Base-by-base conservation (phyloP, 225 moss, liverwort and hornwort genomes). In the Pleurozium schreberi region DNA sequence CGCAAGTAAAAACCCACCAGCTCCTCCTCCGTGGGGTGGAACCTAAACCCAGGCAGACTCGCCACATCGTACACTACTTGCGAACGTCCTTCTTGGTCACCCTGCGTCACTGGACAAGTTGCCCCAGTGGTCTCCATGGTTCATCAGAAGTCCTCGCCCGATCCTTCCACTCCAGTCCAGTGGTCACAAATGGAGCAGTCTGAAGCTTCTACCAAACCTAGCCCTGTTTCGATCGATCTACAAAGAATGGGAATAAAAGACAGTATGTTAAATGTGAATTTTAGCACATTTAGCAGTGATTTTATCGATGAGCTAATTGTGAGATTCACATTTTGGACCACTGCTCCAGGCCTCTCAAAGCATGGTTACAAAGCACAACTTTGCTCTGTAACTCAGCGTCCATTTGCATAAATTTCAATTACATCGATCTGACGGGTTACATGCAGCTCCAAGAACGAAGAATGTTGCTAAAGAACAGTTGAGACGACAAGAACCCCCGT, bases 21-120 rank as follows among this genome's bases (percentile, higher is more conserved):
- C 87, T 90, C 92, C 81, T 90, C 92, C 73, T 92, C 92, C 28
- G 90, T 92, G 59, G 92, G 92, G 22, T 92, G 90, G 75, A 92
- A 92, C 45, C 92, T 86, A 43, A 92, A 92, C 83, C 90, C 92
- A 38, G 90, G 89, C 88, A 92, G 81, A 69, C 90, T 92, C 50
- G 92, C 92, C 75, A 90, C 85, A 74, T 92, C 85, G 67, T 88
- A 83, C 40, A 81, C 70, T 23, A 42, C 40, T 40, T 57, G 31
- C 84, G 70, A 70, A 52, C 34, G 45, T 34, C 63, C 31, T 47
- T 61, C 74, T 34, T 11, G 67, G 73, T 67, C 78, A 81, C 31
- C 67, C 30, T 75, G 80, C 84, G 73, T 60, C 53, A 58, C 43
- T 43, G 60, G 20, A 80, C 43, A 40, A 3, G 43, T 83, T 60